These are phyloP conservation scores for Schizopora paradoxa DNA, from an alignment of 1,284 basidiomycete genomes.

Conservation along the genomic window DNA sequence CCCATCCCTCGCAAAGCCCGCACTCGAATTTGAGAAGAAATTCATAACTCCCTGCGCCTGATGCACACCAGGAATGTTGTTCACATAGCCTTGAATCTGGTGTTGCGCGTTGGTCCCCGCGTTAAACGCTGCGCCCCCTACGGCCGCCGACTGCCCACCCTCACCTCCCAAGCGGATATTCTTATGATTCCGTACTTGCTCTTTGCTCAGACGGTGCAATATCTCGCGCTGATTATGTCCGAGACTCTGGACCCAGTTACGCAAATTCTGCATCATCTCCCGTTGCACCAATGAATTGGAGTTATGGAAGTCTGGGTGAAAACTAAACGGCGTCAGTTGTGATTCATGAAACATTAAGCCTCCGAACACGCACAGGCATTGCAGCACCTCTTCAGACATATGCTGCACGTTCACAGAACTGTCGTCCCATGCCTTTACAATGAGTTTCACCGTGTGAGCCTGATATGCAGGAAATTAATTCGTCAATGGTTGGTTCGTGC, in stretches of 20 bases:
- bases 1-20: slow-evolving; percentile 11
- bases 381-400: slow-evolving; percentile 63
- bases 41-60: slow-evolving; percentile 39
- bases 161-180: slow-evolving; percentile 62
- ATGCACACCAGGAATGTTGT: slow-evolving; percentile 44
- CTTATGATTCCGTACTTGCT: slow-evolving; percentile 65
- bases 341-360: not conserved
- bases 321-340: slow-evolving; percentile 35
- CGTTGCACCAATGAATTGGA: slow-evolving; percentile 65
- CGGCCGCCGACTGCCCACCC: slow-evolving; percentile 39
- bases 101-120: slow-evolving; percentile 46
- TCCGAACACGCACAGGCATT: slow-evolving; percentile 54
- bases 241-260: slow-evolving; percentile 54
- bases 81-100: slow-evolving; percentile 40
- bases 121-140: slow-evolving; percentile 42
- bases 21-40: slow-evolving; percentile 20
- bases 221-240: slow-evolving; percentile 48
- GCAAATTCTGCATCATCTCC: slow-evolving; percentile 70
- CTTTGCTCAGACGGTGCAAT: slow-evolving; percentile 57
- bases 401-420: slow-evolving; percentile 51
- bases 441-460: slow-evolving; percentile 50
- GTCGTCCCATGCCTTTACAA: slow-evolving; percentile 86
- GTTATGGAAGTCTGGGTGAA: slow-evolving; percentile 85
- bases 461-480: slow-evolving; percentile 25
- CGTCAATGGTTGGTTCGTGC: slow-evolving; percentile 11